Percentiles rank a stretch among this genome's conserved stretches.
Conservation (phyloP, 768 basidiomycete genomes). For the Suillus variegatus region DNA sequence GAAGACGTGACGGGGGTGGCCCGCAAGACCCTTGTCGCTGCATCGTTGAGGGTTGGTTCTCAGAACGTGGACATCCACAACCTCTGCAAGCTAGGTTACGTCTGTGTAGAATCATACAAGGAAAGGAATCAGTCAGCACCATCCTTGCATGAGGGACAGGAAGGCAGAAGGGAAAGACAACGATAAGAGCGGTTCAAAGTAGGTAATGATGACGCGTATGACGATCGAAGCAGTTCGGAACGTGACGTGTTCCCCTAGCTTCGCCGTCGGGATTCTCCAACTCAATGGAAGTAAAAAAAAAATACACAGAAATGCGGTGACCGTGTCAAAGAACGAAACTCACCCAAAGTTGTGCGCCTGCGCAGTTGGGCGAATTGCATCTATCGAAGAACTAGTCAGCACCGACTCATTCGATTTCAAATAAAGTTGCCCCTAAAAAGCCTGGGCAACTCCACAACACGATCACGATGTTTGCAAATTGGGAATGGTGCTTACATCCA, state of each 20-base stretch:
- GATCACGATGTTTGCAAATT: constrained; percentile 5
- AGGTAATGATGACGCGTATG: constrained; percentile 18
- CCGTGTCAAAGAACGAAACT: constrained; percentile 33
- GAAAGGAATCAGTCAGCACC: constrained; percentile 50
- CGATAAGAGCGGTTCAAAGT: constrained; percentile 31
- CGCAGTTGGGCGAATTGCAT: constrained; percentile 68
- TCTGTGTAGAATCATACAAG: constrained; percentile 56
- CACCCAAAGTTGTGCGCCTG: constrained; percentile 87
- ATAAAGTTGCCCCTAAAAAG: constrained; percentile 16
- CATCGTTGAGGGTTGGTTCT: constrained; percentile 31
- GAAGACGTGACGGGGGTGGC: constrained; percentile 23
- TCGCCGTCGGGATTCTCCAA: neutral
- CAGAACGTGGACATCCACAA: constrained; percentile 64
- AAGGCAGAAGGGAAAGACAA: constrained; percentile 14
- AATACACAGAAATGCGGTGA: neutral
- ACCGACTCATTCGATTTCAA: constrained; percentile 19
- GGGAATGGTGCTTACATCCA: constrained; percentile 64
- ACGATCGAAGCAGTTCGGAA: constrained; percentile 2
- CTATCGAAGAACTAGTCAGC: constrained; percentile 38
- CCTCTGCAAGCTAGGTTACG: constrained; percentile 79
- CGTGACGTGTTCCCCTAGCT: neutral
- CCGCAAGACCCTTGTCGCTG: constrained; percentile 30
- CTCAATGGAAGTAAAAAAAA: neutral
- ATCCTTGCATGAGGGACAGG: constrained; percentile 16
- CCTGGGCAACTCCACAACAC: constrained; percentile 6